A percentile compares a stretch with the other conserved stretches of the same genome.
Conservation (phyloP, 1,139 yeast species). For the Suhomyces maxii region DNA sequence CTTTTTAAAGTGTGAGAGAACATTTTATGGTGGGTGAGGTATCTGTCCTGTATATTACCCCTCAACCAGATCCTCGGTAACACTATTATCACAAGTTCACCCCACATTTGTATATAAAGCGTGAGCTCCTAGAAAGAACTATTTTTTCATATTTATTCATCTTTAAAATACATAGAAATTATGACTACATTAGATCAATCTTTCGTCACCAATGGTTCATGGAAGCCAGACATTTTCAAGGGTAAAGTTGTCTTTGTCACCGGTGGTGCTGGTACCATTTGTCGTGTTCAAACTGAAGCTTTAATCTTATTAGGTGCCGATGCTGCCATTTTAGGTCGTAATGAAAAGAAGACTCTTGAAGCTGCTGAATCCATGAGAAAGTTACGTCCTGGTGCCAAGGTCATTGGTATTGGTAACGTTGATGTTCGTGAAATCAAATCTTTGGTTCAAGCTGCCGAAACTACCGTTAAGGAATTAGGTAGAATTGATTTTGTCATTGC, state of each 20-base stretch:
- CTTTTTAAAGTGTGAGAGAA: no score
- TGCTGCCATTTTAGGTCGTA: constrained; percentile 29
- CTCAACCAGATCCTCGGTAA: no score
- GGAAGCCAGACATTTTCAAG: constrained; percentile 65
- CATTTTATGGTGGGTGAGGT: no score
- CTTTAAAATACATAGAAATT: no score
- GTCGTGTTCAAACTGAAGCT: constrained; percentile 29
- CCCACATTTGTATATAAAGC: no score
- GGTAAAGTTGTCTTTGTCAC: constrained; percentile 63
- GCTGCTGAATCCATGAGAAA: constrained; percentile 64
- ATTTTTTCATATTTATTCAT: no score
- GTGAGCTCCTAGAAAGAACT: no score
- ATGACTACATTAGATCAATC: constrained; percentile 20
- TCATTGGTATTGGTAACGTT: constrained; percentile 19
- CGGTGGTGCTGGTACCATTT: constrained; percentile 31
- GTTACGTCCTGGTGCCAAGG: constrained; percentile 24
- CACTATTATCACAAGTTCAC: no score
- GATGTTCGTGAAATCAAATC: constrained; percentile 26
- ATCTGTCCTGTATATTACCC: neutral
- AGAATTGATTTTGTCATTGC: constrained; percentile 29
- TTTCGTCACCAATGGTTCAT: constrained; percentile 27
- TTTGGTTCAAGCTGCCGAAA: constrained; percentile 23
- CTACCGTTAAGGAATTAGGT: constrained; percentile 24
- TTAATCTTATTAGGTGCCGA: constrained; percentile 28
- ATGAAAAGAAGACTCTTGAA: constrained; percentile 23